A percentile compares a stretch with the other conserved stretches of the same genome.
phyloP scores from a whole-genome alignment of 2,329 filamentous ascomycete species.

The Seiridium unicorne region DNA sequence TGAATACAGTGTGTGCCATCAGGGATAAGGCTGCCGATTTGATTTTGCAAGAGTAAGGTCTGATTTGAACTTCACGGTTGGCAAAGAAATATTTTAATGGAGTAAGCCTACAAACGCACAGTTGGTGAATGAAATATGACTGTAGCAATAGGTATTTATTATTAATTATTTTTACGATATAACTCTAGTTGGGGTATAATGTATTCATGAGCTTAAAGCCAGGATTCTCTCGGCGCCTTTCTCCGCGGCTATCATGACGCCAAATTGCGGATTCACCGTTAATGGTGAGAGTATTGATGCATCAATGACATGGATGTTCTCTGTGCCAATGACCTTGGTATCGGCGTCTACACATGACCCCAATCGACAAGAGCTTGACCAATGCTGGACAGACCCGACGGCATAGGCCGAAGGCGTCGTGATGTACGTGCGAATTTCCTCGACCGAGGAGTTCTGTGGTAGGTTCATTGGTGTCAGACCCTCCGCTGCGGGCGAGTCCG shows the following conservation, averaged over 20 bases:
- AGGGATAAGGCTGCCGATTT: conserved; percentile 41
- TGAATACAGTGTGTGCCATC: conserved; percentile 41
- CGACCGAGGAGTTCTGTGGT: conserved; percentile 39
- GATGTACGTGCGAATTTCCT: conserved; percentile 48
- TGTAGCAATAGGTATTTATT: too few species aligned
- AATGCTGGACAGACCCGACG: conserved; percentile 49
- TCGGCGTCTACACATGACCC: conserved; percentile 46
- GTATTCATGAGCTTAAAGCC: conserved; percentile 5
- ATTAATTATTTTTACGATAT: background rate
- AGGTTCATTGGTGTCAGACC: conserved; percentile 49
- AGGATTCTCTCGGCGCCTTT: conserved; percentile 48
- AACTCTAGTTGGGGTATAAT: background rate
- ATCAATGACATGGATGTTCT: conserved; percentile 51
- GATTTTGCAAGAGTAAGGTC: conserved; percentile 15
- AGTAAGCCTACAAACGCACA: too few species aligned
- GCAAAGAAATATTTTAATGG: too few species aligned
- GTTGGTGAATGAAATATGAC: too few species aligned
- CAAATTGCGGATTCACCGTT: conserved; percentile 54
- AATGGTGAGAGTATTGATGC: conserved; percentile 47
- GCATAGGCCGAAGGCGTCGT: conserved; percentile 47
- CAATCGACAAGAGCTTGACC: conserved; percentile 51
- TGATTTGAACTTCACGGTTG: too few species aligned
- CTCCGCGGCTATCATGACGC: conserved; percentile 53
- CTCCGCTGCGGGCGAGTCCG: conserved; percentile 24
- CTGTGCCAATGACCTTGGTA: conserved; percentile 44